phyloP scores from a whole-genome alignment of 164 flowering plant genomes.

The Sedum album region DNA sequence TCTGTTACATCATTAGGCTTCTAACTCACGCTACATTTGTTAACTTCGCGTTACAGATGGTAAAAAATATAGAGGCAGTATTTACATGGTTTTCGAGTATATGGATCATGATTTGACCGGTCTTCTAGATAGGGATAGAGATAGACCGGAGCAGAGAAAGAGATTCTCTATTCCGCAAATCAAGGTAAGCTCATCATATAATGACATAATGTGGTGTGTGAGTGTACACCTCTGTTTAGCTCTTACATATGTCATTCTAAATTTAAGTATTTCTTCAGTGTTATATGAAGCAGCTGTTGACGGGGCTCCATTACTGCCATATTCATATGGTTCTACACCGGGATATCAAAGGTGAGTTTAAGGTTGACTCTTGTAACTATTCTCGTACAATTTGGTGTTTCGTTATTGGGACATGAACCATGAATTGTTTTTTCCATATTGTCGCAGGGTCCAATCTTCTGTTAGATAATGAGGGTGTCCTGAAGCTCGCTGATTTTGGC shows the following conservation, averaged over 20 bases:
- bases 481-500: slow-evolving; percentile 97
- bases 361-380: neutral
- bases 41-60: slow-evolving; percentile 36
- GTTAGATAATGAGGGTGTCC: slow-evolving; percentile 83
- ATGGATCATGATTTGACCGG: slow-evolving; percentile 99
- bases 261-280: slow-evolving; percentile 35
- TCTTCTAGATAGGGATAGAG: slow-evolving; percentile 81
- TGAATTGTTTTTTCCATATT: neutral
- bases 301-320: slow-evolving; percentile 94
- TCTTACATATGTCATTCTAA: neutral
- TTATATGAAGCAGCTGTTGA: slow-evolving; percentile 89
- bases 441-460: slow-evolving; percentile 90
- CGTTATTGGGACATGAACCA: neutral
- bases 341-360: slow-evolving; percentile 72
- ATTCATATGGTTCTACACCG: slow-evolving; percentile 92
- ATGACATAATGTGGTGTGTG: too few species aligned
- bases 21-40: neutral
- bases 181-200: slow-evolving; percentile 44
- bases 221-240: neutral
- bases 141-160: slow-evolving; percentile 89
- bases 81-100: slow-evolving; percentile 97
- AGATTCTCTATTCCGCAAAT: slow-evolving; percentile 89
- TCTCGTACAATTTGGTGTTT: neutral
- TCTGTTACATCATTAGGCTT: too few species aligned
- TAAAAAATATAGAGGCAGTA: slow-evolving; percentile 73